Evolutionary conservation across 192 early-diverging fungal species (phyloP), one percentile per base, ranked within the genome.

Genomic region (Umbelopsis vinacea): DNA sequence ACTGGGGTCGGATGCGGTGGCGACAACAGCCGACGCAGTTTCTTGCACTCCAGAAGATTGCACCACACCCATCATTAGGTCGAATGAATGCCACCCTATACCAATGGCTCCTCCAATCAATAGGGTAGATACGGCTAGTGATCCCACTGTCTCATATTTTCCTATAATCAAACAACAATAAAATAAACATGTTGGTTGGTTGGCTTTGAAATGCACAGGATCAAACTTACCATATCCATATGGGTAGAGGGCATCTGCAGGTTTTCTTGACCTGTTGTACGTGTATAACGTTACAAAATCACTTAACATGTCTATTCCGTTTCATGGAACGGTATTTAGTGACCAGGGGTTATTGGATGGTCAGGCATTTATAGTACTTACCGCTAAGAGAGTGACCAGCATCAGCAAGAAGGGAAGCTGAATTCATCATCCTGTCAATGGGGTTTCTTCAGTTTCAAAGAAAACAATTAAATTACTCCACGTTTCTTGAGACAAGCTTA

Each of bases 221-320:
- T 2, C 15, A 50, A 37, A 63, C 57, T 54, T 82, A 52, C 88
- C 88, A 73, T 89, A 89, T 19, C 90, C 91, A 69, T 86, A 93
- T 38, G 94, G 94, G 76, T 90, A 89, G 15, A 74, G 66, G 15
- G 52, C 71, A 75, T 93, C 89, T 2, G 88, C 79, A 1, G 84
- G 79, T 71, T 75, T 76, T 67, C 94, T 78, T 37, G 94, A 92
- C 74, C 85, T 86, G 50, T 85, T 83, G 71, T 90, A 93, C 19
- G 92, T 87, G 69, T 90, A 93, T n/a, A 95, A 72, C 21, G 94
- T 93, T 4, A 93, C 92, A 66, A 92, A 78, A 71, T 95, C 94
- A 69, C 89, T 87, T 35, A 91, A 35, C 10, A 91, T 75, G 72
- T 91, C 90, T 80, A 66, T 8, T 19, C 46, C n/a, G 47, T 45